These are phyloP conservation scores for Inga laurina DNA, from an alignment of 306 rosid species.

Conservation along the genomic window DNA sequence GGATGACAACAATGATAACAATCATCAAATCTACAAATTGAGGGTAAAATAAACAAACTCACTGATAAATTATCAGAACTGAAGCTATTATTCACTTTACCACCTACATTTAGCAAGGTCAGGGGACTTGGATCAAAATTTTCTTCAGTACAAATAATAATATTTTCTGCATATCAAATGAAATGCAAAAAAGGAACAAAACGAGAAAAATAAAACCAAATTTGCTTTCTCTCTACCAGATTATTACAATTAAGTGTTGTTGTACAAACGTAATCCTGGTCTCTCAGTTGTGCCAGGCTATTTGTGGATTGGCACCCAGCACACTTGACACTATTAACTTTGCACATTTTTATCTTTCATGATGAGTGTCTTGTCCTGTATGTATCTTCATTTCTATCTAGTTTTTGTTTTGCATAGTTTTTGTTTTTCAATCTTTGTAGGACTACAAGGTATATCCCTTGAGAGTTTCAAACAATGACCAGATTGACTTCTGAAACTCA, in stretches of 20 bases:
- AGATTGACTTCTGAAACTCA: not conserved
- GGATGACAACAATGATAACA: too few relatives aligned
- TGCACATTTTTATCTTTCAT: not conserved
- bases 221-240: not conserved
- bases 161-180: not conserved
- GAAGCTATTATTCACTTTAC: not conserved
- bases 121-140: not conserved
- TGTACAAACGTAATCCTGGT: not conserved
- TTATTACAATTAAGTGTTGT: not conserved
- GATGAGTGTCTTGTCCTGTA: not conserved
- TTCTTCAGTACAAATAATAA: not conserved
- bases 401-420: not conserved
- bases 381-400: not conserved
- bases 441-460: not conserved
- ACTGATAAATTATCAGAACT: not conserved
- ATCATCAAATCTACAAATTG: not conserved
- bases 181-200: not conserved
- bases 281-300: not conserved
- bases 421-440: not conserved
- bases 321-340: not conserved
- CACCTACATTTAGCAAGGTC: not conserved
- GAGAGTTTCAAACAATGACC: not conserved
- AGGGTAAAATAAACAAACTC: not conserved
- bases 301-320: conserved; percentile 1
- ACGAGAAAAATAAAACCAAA: not conserved